Conservation (phyloP, 2,329 filamentous ascomycete genomes). For the Penicillium sp. region DNA sequence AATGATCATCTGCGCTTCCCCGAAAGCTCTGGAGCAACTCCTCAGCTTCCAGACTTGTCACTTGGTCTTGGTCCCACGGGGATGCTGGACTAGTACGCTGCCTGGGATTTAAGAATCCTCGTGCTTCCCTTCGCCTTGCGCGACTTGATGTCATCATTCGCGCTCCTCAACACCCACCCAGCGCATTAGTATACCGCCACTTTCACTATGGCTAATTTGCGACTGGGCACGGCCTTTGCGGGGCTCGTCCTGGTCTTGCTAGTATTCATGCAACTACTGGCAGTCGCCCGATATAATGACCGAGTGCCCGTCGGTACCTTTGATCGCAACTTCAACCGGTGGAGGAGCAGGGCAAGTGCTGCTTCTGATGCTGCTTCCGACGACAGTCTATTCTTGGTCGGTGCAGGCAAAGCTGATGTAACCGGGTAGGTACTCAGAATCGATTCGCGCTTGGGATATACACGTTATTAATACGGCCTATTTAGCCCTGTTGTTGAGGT, state of each 20-base stretch:
- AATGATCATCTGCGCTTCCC: slow-evolving; percentile 14
- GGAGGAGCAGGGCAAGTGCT: slow-evolving; percentile 28
- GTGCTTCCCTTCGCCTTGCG: slow-evolving; percentile 3
- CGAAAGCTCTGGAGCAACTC: background rate
- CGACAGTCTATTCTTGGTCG: slow-evolving; percentile 62
- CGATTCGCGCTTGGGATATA: too few relatives aligned
- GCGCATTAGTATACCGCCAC: background rate
- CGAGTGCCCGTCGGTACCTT: slow-evolving; percentile 20
- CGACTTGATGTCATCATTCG: slow-evolving; percentile 13
- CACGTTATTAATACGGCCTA: background rate
- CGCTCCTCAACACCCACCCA: background rate
- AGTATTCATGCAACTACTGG: slow-evolving; percentile 38
- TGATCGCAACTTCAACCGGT: slow-evolving; percentile 23
- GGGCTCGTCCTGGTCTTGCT: slow-evolving; percentile 33
- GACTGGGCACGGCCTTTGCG: slow-evolving; percentile 29
- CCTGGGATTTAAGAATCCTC: slow-evolving; percentile 11
- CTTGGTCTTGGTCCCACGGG: background rate
- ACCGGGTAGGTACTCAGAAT: slow-evolving; percentile 58
- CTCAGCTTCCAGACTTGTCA: background rate
- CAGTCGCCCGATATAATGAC: slow-evolving; percentile 22
- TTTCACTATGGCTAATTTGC: slow-evolving; percentile 35
- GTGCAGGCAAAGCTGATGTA: slow-evolving; percentile 73
- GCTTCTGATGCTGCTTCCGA: slow-evolving; percentile 24
- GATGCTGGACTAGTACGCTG: background rate
- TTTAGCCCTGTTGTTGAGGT: slow-evolving; percentile 81